Conservation (phyloP, 495 filamentous ascomycete species). For the Podospora sp. region DNA sequence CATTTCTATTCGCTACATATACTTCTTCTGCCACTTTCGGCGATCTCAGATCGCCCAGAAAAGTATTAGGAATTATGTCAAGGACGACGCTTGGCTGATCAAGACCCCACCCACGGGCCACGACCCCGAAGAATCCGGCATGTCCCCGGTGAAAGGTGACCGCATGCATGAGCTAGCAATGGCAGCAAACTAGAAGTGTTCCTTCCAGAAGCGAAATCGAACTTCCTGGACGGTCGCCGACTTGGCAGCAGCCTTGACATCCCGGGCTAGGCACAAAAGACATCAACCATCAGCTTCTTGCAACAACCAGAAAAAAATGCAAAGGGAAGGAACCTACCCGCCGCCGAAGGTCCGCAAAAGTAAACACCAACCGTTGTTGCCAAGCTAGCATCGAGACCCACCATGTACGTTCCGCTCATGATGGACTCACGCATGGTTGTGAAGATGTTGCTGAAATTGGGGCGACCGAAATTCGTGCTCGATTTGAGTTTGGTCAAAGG, state of each 20-base stretch:
- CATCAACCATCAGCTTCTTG: neutral
- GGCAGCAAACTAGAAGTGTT: slow-evolving; percentile 58
- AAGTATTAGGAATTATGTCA: no score
- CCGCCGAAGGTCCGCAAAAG: slow-evolving; percentile 74
- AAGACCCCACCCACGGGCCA: no score
- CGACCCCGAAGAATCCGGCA: no score
- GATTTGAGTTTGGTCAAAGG: slow-evolving; percentile 87
- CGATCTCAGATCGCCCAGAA: no score
- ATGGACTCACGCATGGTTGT: slow-evolving; percentile 87
- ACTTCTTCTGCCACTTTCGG: no score
- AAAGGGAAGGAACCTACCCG: slow-evolving; percentile 41
- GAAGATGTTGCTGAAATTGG: slow-evolving; percentile 84
- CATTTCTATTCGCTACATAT: no score
- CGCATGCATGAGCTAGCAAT: no score
- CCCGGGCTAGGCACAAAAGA: slow-evolving; percentile 31
- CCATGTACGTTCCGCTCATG: slow-evolving; percentile 77
- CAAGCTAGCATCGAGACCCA: slow-evolving; percentile 70
- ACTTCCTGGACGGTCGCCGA: slow-evolving; percentile 53
- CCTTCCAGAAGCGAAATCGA: slow-evolving; percentile 97
- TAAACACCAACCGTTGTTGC: slow-evolving; percentile 92
- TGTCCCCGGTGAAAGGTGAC: no score
- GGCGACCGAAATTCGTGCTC: slow-evolving; percentile 91
- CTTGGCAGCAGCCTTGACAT: slow-evolving; percentile 80
- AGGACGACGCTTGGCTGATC: no score
- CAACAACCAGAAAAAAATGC: neutral